Evolutionary conservation across 208 protist species (phyloP).

Genomic region (Borovskyia barvae): DNA sequence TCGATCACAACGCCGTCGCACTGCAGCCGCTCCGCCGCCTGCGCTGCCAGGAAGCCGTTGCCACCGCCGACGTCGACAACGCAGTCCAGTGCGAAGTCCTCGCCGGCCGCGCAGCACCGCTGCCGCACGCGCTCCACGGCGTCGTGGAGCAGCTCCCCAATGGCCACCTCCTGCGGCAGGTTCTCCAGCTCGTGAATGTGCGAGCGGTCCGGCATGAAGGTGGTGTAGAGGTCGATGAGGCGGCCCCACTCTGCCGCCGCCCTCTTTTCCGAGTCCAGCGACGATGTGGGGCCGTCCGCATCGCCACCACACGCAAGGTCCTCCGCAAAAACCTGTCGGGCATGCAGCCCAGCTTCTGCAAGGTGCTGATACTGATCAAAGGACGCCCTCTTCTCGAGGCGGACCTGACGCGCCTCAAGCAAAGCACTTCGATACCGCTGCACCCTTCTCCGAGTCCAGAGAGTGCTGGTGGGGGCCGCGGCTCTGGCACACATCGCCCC

Average conservation of each 20-base stretch:
- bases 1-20: slow-evolving; percentile 74
- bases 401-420: slow-evolving; percentile 4
- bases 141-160: slow-evolving; percentile 57
- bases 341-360: slow-evolving; percentile 30
- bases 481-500: background rate
- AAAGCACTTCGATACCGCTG: background rate
- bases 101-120: background rate
- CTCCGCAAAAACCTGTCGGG: slow-evolving; percentile 1
- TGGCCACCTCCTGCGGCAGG: slow-evolving; percentile 77
- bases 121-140: slow-evolving; percentile 6
- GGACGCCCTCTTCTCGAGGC: background rate
- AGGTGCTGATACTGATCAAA: slow-evolving; percentile 15
- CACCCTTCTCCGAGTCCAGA: slow-evolving; percentile 2
- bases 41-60: slow-evolving; percentile 76
- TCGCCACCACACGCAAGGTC: too few species aligned
- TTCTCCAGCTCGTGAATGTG: slow-evolving; percentile 83
- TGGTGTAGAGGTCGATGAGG: slow-evolving; percentile 68
- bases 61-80: slow-evolving; percentile 82
- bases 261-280: background rate
- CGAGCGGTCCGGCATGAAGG: slow-evolving; percentile 70
- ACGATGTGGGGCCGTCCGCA: background rate
- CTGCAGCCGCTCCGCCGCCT: slow-evolving; percentile 53
- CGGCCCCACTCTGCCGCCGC: slow-evolving; percentile 21
- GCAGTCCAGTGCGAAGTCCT: slow-evolving; percentile 22
- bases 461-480: background rate